Conservation (phyloP, 176 grass and related monocot genomes). For the Pontederia crassipes region DNA sequence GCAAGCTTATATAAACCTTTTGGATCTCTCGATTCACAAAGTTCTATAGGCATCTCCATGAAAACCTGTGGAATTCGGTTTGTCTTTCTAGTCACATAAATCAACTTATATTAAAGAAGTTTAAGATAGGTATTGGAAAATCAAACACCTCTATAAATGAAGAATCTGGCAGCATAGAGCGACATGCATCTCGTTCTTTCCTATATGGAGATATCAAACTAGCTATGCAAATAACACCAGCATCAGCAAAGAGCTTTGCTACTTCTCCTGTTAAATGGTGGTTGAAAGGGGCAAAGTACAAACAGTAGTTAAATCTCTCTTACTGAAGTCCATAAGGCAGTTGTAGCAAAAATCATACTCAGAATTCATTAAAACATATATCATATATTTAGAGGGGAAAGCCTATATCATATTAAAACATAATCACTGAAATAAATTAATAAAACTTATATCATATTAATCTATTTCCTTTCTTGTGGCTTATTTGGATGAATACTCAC, state of each 20-base stretch:
- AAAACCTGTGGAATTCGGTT: conserved; percentile 53
- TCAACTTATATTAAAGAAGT: background rate
- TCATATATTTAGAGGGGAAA: too few relatives aligned
- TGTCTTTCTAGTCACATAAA: background rate
- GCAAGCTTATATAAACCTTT: conserved; percentile 99
- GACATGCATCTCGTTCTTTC: conserved; percentile 65
- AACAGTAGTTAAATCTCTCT: background rate
- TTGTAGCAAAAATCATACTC: too few relatives aligned
- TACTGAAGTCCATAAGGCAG: too few relatives aligned
- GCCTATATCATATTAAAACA: too few relatives aligned
- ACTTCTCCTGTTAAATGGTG: conserved; percentile 65
- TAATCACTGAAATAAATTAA: too few relatives aligned
- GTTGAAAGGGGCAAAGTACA: background rate
- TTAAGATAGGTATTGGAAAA: background rate
- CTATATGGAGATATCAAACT: conserved; percentile 96
- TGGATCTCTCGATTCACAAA: conserved; percentile 92
- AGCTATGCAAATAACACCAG: conserved; percentile 85
- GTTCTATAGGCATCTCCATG: conserved; percentile 78
- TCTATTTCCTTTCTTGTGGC: too few relatives aligned
- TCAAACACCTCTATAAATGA: conserved; percentile 77
- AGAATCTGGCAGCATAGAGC: conserved; percentile 69
- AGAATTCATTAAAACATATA: too few relatives aligned
- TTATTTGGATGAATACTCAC: too few relatives aligned
- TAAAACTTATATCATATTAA: too few relatives aligned
- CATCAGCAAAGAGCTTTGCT: conserved; percentile 88